phyloP scores from a whole-genome alignment of 1,284 basidiomycete genomes.

The Ustilago vetiveriae region DNA sequence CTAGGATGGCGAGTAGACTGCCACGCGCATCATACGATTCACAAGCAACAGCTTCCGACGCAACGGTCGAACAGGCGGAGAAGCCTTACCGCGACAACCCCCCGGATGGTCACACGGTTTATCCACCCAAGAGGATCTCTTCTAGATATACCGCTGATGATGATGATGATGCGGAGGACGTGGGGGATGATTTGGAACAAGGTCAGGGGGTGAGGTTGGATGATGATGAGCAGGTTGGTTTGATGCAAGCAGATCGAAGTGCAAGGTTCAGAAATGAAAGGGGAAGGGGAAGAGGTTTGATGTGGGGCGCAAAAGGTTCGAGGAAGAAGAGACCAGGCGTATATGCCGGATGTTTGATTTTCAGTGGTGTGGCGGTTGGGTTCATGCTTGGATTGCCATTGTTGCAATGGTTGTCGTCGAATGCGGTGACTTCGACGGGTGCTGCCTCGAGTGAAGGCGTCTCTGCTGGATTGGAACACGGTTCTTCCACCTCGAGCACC shows the following conservation, averaged over 20 bases:
- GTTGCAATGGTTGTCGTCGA: constrained; percentile 46
- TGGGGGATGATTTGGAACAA: constrained; percentile 11
- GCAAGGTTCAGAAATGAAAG: too few species aligned
- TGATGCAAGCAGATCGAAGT: constrained; percentile 50
- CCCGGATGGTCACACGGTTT: background rate
- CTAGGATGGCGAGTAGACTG: too few species aligned
- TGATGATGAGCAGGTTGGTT: constrained; percentile 52
- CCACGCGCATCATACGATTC: constrained; percentile 43
- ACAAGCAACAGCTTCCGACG: constrained; percentile 46
- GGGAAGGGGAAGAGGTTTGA: too few species aligned
- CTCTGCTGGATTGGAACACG: too few species aligned
- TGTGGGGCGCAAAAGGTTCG: background rate
- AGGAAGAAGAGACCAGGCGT: constrained; percentile 4
- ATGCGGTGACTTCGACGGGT: constrained; percentile 2
- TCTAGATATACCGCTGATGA: constrained; percentile 3
- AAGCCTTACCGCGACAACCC: constrained; percentile 26
- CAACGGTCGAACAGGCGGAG: constrained; percentile 32
- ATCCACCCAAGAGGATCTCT: constrained; percentile 10
- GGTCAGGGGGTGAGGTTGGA: constrained; percentile 20
- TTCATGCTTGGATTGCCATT: constrained; percentile 35
- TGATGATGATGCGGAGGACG: too few species aligned
- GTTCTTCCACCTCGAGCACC: too few species aligned
- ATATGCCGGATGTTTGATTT: constrained; percentile 28
- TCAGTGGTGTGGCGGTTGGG: constrained; percentile 32
- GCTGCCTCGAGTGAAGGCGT: too few species aligned